Evolutionary conservation across 2,329 filamentous ascomycete species (phyloP).

Genomic region (Fusarium avenaceum): DNA sequence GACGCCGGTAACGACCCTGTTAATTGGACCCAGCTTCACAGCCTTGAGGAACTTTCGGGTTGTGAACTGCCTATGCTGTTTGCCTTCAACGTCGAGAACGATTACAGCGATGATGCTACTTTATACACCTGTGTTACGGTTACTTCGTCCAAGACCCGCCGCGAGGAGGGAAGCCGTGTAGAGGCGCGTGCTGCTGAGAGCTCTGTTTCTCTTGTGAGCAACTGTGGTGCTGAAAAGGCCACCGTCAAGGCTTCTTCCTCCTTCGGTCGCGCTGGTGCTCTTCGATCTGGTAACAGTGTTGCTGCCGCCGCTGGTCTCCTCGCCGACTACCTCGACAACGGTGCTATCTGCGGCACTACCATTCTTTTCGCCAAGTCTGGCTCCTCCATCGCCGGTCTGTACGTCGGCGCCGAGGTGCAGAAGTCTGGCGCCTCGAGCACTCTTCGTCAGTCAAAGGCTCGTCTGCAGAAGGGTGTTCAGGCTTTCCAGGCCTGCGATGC

Average conservation of each 20-base stretch:
- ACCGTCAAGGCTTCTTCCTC: slow-evolving; percentile 32
- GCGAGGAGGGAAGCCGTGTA: slow-evolving; percentile 25
- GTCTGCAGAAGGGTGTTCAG: slow-evolving; percentile 38
- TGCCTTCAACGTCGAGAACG: slow-evolving; percentile 42
- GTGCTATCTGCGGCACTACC: slow-evolving; percentile 40
- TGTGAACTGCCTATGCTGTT: slow-evolving; percentile 44
- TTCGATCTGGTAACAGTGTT: slow-evolving; percentile 26
- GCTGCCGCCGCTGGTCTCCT: slow-evolving; percentile 34
- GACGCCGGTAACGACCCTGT: slow-evolving; percentile 39
- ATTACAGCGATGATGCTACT: slow-evolving; percentile 44
- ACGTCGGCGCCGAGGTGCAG: slow-evolving; percentile 44
- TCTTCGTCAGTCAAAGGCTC: slow-evolving; percentile 26
- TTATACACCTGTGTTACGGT: slow-evolving; percentile 41
- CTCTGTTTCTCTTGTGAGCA: slow-evolving; percentile 31
- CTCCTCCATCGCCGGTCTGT: slow-evolving; percentile 40
- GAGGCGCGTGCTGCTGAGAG: slow-evolving; percentile 30
- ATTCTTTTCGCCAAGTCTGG: slow-evolving; percentile 48
- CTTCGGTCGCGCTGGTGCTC: slow-evolving; percentile 13
- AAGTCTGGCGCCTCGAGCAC: slow-evolving; percentile 38
- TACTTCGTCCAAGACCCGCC: slow-evolving; percentile 9
- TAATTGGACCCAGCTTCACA: slow-evolving; percentile 47
- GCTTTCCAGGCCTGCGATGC: slow-evolving; percentile 41
- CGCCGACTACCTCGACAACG: slow-evolving; percentile 38
- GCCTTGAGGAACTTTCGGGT: slow-evolving; percentile 33
- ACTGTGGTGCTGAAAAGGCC: slow-evolving; percentile 42